These are phyloP conservation scores for Cercospora nicotianae DNA, from an alignment of 2,329 filamentous ascomycete genomes.

Conservation along the genomic window DNA sequence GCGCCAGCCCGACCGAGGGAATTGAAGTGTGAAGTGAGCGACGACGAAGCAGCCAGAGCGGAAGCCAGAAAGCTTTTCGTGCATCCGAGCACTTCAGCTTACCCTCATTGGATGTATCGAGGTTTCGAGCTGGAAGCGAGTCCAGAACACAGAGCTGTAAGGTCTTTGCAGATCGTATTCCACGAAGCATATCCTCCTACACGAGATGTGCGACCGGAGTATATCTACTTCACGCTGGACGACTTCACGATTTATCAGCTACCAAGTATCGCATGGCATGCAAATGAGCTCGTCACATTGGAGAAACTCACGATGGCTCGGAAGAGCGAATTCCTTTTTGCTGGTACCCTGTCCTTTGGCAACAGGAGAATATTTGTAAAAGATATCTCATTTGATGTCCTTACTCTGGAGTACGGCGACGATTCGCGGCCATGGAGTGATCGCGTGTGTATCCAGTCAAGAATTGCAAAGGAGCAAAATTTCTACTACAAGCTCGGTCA, in stretches of 20 bases:
- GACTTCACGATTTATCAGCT: conserved; percentile 26
- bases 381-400: conserved; percentile 55
- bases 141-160: conserved; percentile 15
- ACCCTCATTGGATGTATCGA: conserved; percentile 17
- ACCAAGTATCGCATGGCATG: conserved; percentile 1
- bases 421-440: conserved; percentile 41
- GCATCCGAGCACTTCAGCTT: conserved; percentile 5
- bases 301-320: conserved; percentile 20
- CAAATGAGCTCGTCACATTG: conserved; percentile 20
- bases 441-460: conserved; percentile 64
- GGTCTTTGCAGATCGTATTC: conserved; percentile 7
- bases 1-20: neutral
- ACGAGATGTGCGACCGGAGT: conserved; percentile 12
- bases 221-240: conserved; percentile 20
- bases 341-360: conserved; percentile 59
- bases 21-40: neutral
- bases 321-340: conserved; percentile 52
- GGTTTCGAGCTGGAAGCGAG: conserved; percentile 12
- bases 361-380: conserved; percentile 53
- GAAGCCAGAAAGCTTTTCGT: neutral
- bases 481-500: conserved; percentile 64
- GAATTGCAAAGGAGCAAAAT: conserved; percentile 10
- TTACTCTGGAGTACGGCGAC: conserved; percentile 67
- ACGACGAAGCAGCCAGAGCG: neutral
- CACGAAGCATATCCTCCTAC: neutral